Evolutionary conservation across 805 yeast genomes (phyloP).

Genomic region (Isabelozyma heimii): DNA sequence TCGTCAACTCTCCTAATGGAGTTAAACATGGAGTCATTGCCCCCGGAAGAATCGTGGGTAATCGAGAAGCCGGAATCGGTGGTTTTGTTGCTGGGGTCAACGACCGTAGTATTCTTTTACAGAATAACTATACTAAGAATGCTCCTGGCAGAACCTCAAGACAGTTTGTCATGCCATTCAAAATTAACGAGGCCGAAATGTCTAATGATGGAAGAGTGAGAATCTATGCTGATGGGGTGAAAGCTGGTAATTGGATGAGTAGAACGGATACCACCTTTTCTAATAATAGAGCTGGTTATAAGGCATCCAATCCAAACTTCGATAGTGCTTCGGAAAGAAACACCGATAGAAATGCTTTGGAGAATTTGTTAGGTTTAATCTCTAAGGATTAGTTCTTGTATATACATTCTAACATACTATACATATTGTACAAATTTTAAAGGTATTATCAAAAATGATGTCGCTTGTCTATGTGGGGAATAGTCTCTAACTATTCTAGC

Average conservation of each 20-base stretch:
- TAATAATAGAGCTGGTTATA: conserved; percentile 20
- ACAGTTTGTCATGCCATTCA: conserved; percentile 43
- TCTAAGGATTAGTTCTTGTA: background rate
- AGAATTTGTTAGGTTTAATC: conserved; percentile 24
- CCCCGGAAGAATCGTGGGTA: conserved; percentile 64
- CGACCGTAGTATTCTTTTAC: conserved; percentile 35
- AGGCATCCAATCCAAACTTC: conserved; percentile 31
- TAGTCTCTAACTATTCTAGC: too few species aligned
- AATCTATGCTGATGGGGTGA: conserved; percentile 38
- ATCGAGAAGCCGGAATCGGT: conserved; percentile 52
- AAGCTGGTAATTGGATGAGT: conserved; percentile 40
- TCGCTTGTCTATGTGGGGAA: too few species aligned
- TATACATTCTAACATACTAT: conserved; percentile 2
- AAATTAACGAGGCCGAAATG: conserved; percentile 37
- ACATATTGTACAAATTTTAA: conserved; percentile 3
- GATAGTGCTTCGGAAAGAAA: conserved; percentile 33
- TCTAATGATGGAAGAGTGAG: conserved; percentile 35
- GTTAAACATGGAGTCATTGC: conserved; percentile 50
- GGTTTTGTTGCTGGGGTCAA: conserved; percentile 39
- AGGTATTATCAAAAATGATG: too few species aligned
- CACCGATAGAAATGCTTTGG: conserved; percentile 24
- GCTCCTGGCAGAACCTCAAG: conserved; percentile 40
- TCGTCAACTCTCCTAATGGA: conserved; percentile 71
- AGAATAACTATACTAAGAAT: conserved; percentile 37
- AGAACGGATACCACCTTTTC: conserved; percentile 16